Conservation (phyloP, 768 basidiomycete genomes). For the Boletus eberwhitei region DNA sequence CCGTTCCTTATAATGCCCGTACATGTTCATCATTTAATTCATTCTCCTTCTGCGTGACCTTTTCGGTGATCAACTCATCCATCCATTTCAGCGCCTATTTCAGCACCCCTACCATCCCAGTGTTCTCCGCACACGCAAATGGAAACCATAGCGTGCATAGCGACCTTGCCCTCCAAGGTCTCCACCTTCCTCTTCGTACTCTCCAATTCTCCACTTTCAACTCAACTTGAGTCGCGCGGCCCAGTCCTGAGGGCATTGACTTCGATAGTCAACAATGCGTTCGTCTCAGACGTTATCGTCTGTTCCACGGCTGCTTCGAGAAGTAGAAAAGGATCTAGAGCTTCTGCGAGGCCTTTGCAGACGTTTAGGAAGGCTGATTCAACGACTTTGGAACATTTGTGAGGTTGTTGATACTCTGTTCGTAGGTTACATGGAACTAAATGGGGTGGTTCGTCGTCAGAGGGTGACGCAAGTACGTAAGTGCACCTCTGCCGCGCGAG, state of each 20-base stretch:
- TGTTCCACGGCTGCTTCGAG: slow-evolving; percentile 96
- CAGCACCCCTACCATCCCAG: not conserved
- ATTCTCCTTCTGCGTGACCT: slow-evolving; percentile 89
- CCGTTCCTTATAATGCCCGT: slow-evolving; percentile 93
- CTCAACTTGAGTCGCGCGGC: slow-evolving; percentile 62
- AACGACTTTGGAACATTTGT: slow-evolving; percentile 89
- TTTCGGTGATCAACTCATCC: slow-evolving; percentile 90
- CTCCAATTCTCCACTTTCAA: slow-evolving; percentile 74
- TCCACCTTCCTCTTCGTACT: slow-evolving; percentile 73
- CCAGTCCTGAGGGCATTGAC: slow-evolving; percentile 68
- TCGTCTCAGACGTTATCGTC: slow-evolving; percentile 66
- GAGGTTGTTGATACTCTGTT: slow-evolving; percentile 92
- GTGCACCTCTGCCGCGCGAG: not conserved
- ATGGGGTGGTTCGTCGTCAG: not conserved
- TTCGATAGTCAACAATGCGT: slow-evolving; percentile 48
- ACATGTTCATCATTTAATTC: slow-evolving; percentile 95
- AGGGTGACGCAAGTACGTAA: too few relatives aligned
- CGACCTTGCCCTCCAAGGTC: slow-evolving; percentile 78
- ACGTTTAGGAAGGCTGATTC: slow-evolving; percentile 96
- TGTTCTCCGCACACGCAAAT: not conserved
- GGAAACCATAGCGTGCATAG: slow-evolving; percentile 7
- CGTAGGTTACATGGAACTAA: slow-evolving; percentile 62
- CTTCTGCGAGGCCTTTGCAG: slow-evolving; percentile 95
- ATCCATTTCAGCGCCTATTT: slow-evolving; percentile 50
- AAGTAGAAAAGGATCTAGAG: slow-evolving; percentile 95